phyloP scores from a whole-genome alignment of 306 rosid genomes.

The Quercus alba region DNA sequence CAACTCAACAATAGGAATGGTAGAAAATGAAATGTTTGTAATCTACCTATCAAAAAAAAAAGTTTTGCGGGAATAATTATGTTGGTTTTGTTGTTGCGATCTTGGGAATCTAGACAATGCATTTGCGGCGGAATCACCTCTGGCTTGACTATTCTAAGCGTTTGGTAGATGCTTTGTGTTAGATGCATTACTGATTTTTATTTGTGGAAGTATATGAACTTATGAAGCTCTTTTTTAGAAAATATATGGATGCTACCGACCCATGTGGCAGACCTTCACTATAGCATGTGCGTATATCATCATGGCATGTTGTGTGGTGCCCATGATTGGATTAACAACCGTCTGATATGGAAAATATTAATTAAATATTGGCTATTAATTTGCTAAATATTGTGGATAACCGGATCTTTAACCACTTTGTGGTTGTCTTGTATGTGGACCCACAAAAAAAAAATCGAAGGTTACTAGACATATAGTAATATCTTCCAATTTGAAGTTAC shows the following conservation, averaged over 20 bases:
- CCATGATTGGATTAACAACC: not conserved
- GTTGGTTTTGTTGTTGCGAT: slow-evolving; percentile 13
- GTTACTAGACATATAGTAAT: no score
- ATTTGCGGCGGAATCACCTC: not conserved
- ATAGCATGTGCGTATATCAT: slow-evolving; percentile 21
- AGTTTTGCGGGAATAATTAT: slow-evolving; percentile 21
- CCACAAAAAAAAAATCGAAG: no score
- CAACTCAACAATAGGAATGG: no score
- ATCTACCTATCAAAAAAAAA: no score
- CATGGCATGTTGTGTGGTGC: slow-evolving; percentile 19
- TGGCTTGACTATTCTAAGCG: slow-evolving; percentile 13
- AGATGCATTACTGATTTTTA: not conserved
- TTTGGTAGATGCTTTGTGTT: slow-evolving; percentile 9
- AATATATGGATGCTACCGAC: not conserved
- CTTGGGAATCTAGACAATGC: slow-evolving; percentile 20
- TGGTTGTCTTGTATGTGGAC: not conserved
- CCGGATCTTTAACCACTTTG: not conserved
- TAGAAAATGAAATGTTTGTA: no score
- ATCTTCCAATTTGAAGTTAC: no score
- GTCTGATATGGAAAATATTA: no score
- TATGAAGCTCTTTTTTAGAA: not conserved
- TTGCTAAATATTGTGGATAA: not conserved
- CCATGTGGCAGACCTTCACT: slow-evolving; percentile 19
- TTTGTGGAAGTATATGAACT: not conserved
- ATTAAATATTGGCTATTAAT: not conserved